These are phyloP conservation scores for Candida incommunis DNA, from an alignment of 805 yeast genomes.

Conservation along the genomic window DNA sequence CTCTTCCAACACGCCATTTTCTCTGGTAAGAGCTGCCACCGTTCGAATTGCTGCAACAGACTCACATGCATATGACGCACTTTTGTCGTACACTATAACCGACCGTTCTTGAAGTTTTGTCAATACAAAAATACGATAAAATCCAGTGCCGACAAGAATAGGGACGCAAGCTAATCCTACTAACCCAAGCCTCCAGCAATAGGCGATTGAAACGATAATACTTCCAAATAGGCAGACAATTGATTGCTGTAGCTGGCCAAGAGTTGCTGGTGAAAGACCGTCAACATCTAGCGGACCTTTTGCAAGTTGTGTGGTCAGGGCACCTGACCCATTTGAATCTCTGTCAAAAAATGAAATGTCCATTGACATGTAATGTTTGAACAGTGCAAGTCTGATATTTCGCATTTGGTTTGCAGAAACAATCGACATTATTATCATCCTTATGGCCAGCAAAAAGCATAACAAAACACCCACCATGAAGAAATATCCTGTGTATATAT, in stretches of 20 bases:
- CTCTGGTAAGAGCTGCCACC: constrained; percentile 27
- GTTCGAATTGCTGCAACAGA: constrained; percentile 26
- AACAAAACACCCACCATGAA: background rate
- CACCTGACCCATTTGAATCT: constrained; percentile 24
- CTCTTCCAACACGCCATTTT: constrained; percentile 21
- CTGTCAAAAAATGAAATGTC: constrained; percentile 25
- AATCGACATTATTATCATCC: constrained; percentile 7
- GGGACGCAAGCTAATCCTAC: constrained; percentile 27
- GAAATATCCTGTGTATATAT: constrained; percentile 3
- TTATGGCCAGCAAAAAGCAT: background rate
- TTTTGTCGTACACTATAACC: constrained; percentile 22
- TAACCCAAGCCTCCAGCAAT: constrained; percentile 27
- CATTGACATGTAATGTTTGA: constrained; percentile 22
- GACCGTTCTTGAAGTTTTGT: constrained; percentile 22
- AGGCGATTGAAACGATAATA: constrained; percentile 23
- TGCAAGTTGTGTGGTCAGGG: constrained; percentile 24
- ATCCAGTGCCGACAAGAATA: constrained; percentile 26
- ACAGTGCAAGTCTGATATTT: constrained; percentile 18
- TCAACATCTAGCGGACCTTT: constrained; percentile 27
- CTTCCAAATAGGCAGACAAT: constrained; percentile 25
- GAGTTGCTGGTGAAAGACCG: constrained; percentile 27
- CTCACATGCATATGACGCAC: constrained; percentile 28
- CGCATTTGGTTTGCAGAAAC: constrained; percentile 22
- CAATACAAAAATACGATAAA: constrained; percentile 23
- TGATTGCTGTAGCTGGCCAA: constrained; percentile 25